Evolutionary conservation across 106 monocot genomes (phyloP).

Genomic region (Acorus gramineus): DNA sequence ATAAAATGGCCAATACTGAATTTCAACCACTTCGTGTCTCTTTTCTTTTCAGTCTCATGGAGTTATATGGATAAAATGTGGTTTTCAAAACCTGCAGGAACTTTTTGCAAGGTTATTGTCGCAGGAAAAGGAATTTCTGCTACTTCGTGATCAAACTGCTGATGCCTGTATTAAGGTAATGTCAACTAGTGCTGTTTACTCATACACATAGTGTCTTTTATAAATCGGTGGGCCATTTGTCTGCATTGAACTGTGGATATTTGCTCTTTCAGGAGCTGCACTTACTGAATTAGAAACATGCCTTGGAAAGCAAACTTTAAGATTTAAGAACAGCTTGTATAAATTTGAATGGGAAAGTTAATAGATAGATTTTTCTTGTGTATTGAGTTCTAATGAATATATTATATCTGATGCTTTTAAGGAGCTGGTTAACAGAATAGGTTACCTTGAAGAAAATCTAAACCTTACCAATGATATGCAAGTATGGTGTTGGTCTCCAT

Average conservation of each 20-base stretch:
- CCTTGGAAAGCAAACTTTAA: constrained; percentile 61
- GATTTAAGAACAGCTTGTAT: constrained; percentile 57
- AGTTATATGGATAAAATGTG: too few species aligned
- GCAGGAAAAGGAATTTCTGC: constrained; percentile 69
- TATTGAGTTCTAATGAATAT: neutral
- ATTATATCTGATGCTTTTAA: constrained; percentile 48
- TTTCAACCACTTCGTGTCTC: too few species aligned
- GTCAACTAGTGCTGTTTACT: too few species aligned
- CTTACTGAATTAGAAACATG: constrained; percentile 67
- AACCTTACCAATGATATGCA: constrained; percentile 51
- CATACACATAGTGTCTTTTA: too few species aligned
- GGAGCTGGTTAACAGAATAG: constrained; percentile 52
- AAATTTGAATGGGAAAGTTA: neutral
- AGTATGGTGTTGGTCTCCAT: constrained; percentile 19
- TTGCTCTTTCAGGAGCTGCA: constrained; percentile 48
- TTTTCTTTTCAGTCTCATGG: too few species aligned
- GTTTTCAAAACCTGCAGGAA: constrained; percentile 21
- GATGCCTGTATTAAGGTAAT: constrained; percentile 53
- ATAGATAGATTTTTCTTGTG: constrained; percentile 3
- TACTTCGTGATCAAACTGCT: constrained; percentile 50
- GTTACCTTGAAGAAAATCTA: constrained; percentile 60
- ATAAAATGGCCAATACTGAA: too few species aligned
- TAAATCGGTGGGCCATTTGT: too few species aligned
- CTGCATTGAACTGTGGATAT: too few species aligned
- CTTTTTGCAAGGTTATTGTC: constrained; percentile 39